phyloP scores from a whole-genome alignment of 2,329 filamentous ascomycete species.

The Ophiocordyceps camponoti-leonardi region DNA sequence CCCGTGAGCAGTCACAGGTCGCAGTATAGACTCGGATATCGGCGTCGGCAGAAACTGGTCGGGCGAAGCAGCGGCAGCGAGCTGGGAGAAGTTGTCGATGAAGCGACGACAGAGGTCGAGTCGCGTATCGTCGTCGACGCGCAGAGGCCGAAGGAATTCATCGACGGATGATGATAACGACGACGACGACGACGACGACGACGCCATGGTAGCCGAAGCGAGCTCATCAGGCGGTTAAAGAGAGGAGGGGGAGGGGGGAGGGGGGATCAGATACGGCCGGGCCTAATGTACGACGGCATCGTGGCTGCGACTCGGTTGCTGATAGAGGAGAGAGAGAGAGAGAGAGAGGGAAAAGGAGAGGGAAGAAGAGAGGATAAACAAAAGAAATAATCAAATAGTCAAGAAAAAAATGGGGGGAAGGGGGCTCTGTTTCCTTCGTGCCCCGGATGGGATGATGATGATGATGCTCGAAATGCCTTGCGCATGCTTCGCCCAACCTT shows the following conservation, averaged over 20 bases:
- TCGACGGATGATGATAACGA: slow-evolving; percentile 7
- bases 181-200: neutral
- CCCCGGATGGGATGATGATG: too few relatives aligned
- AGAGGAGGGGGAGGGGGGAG: neutral
- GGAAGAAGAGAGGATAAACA: too few relatives aligned
- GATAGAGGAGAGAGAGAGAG: too few relatives aligned
- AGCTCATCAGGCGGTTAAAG: neutral
- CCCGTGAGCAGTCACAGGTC: slow-evolving; percentile 23
- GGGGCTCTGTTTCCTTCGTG: too few relatives aligned
- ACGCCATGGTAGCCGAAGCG: neutral
- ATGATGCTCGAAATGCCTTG: too few relatives aligned
- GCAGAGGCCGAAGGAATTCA: slow-evolving; percentile 33
- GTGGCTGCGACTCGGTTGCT: too few relatives aligned
- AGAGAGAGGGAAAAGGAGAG: too few relatives aligned
- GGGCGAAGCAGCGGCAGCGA: slow-evolving; percentile 31
- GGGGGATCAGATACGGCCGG: too few relatives aligned
- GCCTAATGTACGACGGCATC: too few relatives aligned
- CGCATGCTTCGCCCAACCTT: too few relatives aligned
- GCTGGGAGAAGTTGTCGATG: slow-evolving; percentile 24
- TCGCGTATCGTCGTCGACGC: slow-evolving; percentile 27
- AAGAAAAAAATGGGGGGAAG: too few relatives aligned
- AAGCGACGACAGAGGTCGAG: slow-evolving; percentile 30
- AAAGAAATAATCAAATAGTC: too few relatives aligned
- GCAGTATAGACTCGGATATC: slow-evolving; percentile 40
- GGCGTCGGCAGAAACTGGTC: slow-evolving; percentile 44